Percentiles rank a stretch among this genome's conserved stretches.
phyloP scores from a whole-genome alignment of 495 filamentous ascomycete genomes.

The Talaromyces proteolyticus region DNA sequence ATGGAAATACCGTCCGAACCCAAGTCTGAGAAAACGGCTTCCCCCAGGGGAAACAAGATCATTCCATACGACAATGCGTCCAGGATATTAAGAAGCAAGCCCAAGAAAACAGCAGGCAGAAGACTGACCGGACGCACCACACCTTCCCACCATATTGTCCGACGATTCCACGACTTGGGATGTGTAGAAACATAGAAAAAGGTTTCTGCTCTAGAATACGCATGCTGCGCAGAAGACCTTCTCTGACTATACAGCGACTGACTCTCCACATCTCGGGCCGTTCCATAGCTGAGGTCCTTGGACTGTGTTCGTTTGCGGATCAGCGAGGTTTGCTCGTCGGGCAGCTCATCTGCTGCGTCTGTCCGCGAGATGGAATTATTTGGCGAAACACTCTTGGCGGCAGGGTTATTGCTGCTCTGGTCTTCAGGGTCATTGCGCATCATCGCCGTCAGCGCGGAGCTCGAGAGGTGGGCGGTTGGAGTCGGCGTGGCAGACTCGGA shows the following conservation, averaged over 20 bases:
- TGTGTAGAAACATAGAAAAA: conserved; percentile 28
- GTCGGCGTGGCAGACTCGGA: neutral
- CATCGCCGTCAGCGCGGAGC: conserved; percentile 59
- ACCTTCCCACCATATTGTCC: conserved; percentile 54
- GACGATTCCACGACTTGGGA: conserved; percentile 69
- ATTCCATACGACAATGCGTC: conserved; percentile 96
- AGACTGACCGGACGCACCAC: conserved; percentile 61
- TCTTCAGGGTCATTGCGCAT: conserved; percentile 38
- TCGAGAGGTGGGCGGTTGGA: neutral
- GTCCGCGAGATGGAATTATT: conserved; percentile 8
- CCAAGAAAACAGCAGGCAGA: conserved; percentile 81
- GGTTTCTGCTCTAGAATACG: conserved; percentile 18
- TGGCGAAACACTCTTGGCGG: no score
- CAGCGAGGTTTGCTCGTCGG: conserved; percentile 38
- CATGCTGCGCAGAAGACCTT: neutral
- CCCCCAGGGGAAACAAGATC: conserved; percentile 90
- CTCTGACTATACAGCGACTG: conserved; percentile 11
- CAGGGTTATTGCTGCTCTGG: no score
- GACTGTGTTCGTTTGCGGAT: conserved; percentile 25
- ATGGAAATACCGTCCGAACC: conserved; percentile 95
- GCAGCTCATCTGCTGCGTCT: conserved; percentile 8
- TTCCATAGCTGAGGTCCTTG: conserved; percentile 22
- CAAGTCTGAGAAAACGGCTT: conserved; percentile 72
- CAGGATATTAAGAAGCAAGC: conserved; percentile 83
- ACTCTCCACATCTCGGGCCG: conserved; percentile 30